A percentile compares a stretch with the other conserved stretches of the same genome.
phyloP scores from a whole-genome alignment of 306 rosid genomes.

The Lotus japonicus region DNA sequence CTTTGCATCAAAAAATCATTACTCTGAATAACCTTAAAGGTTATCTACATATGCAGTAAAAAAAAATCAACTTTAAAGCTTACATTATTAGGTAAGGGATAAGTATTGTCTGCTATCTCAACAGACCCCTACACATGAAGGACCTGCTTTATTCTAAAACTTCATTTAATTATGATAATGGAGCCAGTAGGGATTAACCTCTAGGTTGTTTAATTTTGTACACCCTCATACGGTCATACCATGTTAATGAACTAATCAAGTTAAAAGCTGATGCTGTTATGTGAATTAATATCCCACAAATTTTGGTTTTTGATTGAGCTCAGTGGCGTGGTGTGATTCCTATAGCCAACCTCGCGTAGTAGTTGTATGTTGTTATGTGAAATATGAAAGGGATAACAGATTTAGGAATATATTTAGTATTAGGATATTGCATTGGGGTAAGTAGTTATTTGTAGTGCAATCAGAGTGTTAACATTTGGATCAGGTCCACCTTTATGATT shows the following conservation, averaged over 20 bases:
- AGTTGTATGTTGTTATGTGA: no score
- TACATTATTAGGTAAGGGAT: neutral
- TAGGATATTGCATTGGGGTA: neutral
- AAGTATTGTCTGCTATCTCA: neutral
- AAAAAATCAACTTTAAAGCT: neutral
- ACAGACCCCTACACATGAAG: neutral
- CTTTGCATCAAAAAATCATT: neutral
- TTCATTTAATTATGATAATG: neutral
- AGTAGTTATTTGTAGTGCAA: neutral
- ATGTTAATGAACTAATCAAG: no score
- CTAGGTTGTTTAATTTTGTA: neutral
- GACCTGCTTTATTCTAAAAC: neutral
- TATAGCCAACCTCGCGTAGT: no score
- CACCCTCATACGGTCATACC: no score
- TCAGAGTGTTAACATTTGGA: neutral
- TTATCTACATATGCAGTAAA: neutral
- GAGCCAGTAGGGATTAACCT: neutral
- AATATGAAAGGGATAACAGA: neutral
- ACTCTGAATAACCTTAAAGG: slow-evolving; percentile 3
- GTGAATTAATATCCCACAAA: no score
- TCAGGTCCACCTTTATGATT: neutral
- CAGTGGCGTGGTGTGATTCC: no score
- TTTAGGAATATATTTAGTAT: neutral
- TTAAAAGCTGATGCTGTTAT: no score
- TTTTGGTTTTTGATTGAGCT: no score